Percentiles rank a stretch among this genome's conserved stretches.
phyloP scores from a whole-genome alignment of 768 basidiomycete species.

The Psilocybe sp. region DNA sequence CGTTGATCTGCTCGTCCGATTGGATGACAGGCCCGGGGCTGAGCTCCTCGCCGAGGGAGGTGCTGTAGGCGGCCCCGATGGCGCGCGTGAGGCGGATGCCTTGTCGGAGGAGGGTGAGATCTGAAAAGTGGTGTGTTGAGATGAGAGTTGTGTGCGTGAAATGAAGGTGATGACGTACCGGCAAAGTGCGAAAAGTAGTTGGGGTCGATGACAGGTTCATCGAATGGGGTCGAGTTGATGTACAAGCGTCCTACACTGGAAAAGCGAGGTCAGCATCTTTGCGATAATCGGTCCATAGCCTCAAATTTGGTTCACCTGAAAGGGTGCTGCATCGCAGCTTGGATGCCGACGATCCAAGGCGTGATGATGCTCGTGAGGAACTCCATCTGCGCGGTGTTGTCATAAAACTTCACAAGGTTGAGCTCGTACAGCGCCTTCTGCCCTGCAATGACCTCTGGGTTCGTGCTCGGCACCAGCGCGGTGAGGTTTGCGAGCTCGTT shows the following conservation, averaged over 20 bases:
- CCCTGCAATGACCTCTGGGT: constrained; percentile 44
- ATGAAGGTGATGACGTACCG: constrained; percentile 24
- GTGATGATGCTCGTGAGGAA: constrained; percentile 40
- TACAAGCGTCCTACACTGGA: constrained; percentile 55
- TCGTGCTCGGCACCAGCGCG: constrained; percentile 39
- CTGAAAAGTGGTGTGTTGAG: constrained; percentile 19
- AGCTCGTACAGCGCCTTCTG: constrained; percentile 52
- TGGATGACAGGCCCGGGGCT: constrained; percentile 27
- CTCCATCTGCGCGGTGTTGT: constrained; percentile 52
- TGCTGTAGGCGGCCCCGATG: constrained; percentile 48
- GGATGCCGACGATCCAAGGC: constrained; percentile 41
- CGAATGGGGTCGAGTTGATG: constrained; percentile 61
- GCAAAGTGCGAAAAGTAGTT: constrained; percentile 56
- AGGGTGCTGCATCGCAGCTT: constrained; percentile 65
- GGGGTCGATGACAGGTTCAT: constrained; percentile 61
- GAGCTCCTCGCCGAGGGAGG: constrained; percentile 30
- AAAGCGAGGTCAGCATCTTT: not conserved
- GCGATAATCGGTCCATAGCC: not conserved
- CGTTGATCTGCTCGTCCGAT: constrained; percentile 54
- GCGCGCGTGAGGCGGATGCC: constrained; percentile 59
- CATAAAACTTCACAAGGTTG: constrained; percentile 34
- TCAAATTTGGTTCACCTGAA: constrained; percentile 33
- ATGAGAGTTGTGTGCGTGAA: not conserved
- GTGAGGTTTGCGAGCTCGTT: constrained; percentile 25
- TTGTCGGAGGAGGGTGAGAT: constrained; percentile 48